phyloP scores from a whole-genome alignment of 192 early-diverging fungal species.

The Coemansia sp. region DNA sequence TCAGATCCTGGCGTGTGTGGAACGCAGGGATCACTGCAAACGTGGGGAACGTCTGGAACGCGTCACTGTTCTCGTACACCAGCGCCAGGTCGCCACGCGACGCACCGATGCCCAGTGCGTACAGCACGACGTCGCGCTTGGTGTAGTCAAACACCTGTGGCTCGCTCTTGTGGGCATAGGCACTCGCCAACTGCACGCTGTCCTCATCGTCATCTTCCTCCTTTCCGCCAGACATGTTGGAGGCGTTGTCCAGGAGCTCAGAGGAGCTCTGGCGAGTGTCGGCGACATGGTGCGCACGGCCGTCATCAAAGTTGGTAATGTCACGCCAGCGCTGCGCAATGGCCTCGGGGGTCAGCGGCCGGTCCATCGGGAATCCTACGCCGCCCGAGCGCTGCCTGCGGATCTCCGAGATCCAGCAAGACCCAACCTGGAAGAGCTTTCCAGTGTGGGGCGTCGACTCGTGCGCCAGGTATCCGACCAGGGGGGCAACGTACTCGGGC shows the following conservation, averaged over 20 bases:
- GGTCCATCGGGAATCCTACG: constrained; percentile 84
- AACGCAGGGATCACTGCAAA: constrained; percentile 89
- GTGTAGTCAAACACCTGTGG: constrained; percentile 68
- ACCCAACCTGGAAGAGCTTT: constrained; percentile 93
- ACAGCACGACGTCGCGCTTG: constrained; percentile 88
- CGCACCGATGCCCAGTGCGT: constrained; percentile 93
- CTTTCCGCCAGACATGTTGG: constrained; percentile 16
- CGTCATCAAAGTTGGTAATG: constrained; percentile 93
- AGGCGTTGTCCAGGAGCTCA: constrained; percentile 58
- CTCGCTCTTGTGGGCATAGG: constrained; percentile 58
- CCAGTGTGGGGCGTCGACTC: constrained; percentile 74
- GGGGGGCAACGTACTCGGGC: constrained; percentile 93
- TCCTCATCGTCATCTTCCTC: constrained; percentile 44
- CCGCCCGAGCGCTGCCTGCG: constrained; percentile 96
- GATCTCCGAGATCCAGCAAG: constrained; percentile 91
- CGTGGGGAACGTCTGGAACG: constrained; percentile 86
- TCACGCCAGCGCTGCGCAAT: constrained; percentile 73
- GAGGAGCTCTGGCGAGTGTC: constrained; percentile 41
- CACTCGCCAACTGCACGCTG: constrained; percentile 62
- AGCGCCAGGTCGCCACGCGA: constrained; percentile 78
- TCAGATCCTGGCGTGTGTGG: constrained; percentile 59
- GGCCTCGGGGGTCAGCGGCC: constrained; percentile 78
- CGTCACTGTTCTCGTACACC: constrained; percentile 89
- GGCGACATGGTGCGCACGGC: constrained; percentile 80
- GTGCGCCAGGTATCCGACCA: constrained; percentile 89